A percentile compares a stretch with the other conserved stretches of the same genome.
These are phyloP conservation scores for Aspergillus fumigatus DNA, from an alignment of 2,329 filamentous ascomycete genomes.

Conservation along the genomic window DNA sequence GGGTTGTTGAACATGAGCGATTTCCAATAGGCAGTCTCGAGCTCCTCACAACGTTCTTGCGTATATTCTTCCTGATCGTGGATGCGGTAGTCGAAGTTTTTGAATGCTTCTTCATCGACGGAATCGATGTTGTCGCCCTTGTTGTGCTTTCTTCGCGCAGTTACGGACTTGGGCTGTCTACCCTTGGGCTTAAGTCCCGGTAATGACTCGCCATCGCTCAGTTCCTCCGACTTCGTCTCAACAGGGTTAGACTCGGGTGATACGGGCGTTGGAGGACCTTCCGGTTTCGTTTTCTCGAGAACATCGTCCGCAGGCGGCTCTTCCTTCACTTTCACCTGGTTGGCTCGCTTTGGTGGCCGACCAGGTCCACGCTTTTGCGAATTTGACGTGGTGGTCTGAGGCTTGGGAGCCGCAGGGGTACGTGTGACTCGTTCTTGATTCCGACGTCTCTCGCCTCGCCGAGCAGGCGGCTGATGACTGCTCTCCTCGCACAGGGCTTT, in stretches of 20 bases:
- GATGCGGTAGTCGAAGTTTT: constrained; percentile 85
- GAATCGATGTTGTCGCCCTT: constrained; percentile 70
- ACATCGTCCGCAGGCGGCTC: constrained; percentile 33
- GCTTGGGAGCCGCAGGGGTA: constrained; percentile 29
- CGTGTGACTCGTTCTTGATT: constrained; percentile 47
- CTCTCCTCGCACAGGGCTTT: constrained; percentile 87
- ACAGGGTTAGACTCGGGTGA: constrained; percentile 51
- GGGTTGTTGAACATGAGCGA: constrained; percentile 92
- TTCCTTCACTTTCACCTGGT: constrained; percentile 37
- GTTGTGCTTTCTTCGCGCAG: constrained; percentile 82
- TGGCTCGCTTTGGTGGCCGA: constrained; percentile 35
- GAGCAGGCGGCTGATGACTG: constrained; percentile 90
- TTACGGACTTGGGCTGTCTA: constrained; percentile 66
- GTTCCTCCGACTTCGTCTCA: constrained; percentile 53
- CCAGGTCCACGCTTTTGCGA: constrained; percentile 45
- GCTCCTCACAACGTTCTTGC: constrained; percentile 83
- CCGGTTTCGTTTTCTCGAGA: constrained; percentile 35
- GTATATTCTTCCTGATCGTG: constrained; percentile 81
- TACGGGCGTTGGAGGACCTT: constrained; percentile 51
- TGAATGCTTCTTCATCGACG: constrained; percentile 86
- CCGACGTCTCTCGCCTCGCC: constrained; percentile 60
- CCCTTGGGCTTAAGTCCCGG: constrained; percentile 45
- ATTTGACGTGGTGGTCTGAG: constrained; percentile 33
- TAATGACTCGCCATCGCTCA: constrained; percentile 41
- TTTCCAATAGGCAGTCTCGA: constrained; percentile 96